Base-by-base conservation (phyloP, 2,329 filamentous ascomycete species). In the Pseudogymnoascus sp. region DNA sequence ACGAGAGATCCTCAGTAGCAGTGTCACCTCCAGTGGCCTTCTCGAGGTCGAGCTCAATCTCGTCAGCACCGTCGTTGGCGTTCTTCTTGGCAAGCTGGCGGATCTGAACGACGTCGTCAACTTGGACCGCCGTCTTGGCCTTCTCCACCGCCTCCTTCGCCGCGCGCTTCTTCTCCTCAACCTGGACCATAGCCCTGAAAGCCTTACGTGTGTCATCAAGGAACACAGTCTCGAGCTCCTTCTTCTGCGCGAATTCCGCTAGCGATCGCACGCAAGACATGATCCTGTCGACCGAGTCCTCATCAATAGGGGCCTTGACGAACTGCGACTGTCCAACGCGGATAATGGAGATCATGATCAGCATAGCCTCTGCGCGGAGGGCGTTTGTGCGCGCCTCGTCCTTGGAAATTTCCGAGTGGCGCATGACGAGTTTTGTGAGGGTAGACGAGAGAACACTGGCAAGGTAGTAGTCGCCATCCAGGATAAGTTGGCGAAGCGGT, bases 261-360 rank as follows among this genome's bases (percentile, higher is more conserved):
- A 99, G 81, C 6, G 92, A 94, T 64, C 93, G 87, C 33, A 99
- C 90, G 72, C 93, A 97, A 39, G 91, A 92, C 94, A 99, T 97
- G 74, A 99, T 93, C 69, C 94, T 87, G 74, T 99, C 94, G n/a
- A 97, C 84, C 0, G 94, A 97, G 73, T 99, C 94, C 74, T 99
- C 94, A 65, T 99, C 94, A 66, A 99, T 97, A 2, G 92, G 90
- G 1, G 91, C 89, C 79, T 97, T 97, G 71, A 96, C 94, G 68
- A 99, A 99, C 66, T 96, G 91, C n/a, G 93, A 97, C 76, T 99
- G 94, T 40, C 94, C 94, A 64, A 97, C 94, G 58, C 94, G 92
- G 67, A 99, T 91, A 68, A 99, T 95, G 4, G 94, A 97, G 69
- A 99, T 96, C 92, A 97, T 96, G 73, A 99, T 97, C 60, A 99